phyloP scores from a whole-genome alignment of 176 grass and related monocot genomes.

The Ampelocalamus luodianensis region DNA sequence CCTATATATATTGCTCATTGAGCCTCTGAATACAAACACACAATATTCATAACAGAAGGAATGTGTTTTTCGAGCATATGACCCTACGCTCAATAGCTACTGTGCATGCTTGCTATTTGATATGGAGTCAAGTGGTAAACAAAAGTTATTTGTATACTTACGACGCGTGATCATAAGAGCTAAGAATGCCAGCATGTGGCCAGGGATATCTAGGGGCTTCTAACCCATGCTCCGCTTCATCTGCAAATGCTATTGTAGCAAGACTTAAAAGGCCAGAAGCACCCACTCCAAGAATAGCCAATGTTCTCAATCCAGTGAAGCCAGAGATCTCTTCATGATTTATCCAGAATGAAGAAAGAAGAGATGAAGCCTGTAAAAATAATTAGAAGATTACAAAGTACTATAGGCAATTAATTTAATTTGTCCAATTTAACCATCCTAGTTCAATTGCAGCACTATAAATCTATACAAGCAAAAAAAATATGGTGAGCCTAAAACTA shows the following conservation, averaged over 20 bases:
- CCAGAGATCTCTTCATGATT: constrained; percentile 68
- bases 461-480: not conserved
- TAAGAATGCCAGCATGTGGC: constrained; percentile 96
- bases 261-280: constrained; percentile 78
- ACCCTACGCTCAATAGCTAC: not conserved
- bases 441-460: not conserved
- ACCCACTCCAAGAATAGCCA: constrained; percentile 81
- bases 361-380: constrained; percentile 57
- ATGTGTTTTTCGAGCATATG: not conserved
- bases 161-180: constrained; percentile 96
- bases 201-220: constrained; percentile 77
- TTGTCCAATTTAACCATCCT: not conserved
- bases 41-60: too few relatives aligned
- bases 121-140: not conserved
- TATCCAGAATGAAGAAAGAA: constrained; percentile 54
- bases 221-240: constrained; percentile 95
- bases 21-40: too few relatives aligned
- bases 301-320: constrained; percentile 60
- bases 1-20: too few relatives aligned
- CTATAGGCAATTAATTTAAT: not conserved
- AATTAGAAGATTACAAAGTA: not conserved
- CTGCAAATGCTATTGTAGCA: constrained; percentile 74
- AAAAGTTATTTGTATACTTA: constrained; percentile 50
- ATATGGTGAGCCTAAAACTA: not conserved
- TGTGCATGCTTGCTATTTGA: not conserved